Evolutionary conservation across 495 filamentous ascomycete genomes (phyloP), one percentile per base, ranked within the genome.

Genomic region (Jackrogersella multiformis): DNA sequence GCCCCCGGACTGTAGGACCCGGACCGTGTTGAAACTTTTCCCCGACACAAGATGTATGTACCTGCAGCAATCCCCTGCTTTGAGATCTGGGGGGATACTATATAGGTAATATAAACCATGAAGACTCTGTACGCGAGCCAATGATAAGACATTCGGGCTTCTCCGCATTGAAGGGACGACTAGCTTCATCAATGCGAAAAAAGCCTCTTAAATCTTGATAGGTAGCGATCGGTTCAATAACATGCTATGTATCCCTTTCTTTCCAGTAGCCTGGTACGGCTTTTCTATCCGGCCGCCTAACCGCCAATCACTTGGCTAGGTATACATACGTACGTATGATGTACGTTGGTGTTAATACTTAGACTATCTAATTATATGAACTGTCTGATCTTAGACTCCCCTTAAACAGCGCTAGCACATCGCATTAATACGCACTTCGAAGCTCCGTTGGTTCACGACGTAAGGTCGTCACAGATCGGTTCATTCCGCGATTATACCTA

Each of bases 11-110:
- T 56, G 35, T 69, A 57, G 66, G 49, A 69, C 56, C 61, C 52
- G 61, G 51, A 52, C 66, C 61, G 61, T 62, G 63, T 71, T 64
- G 64, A 71, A 70, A 70, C 68, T 66, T 70, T 67, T 55, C 57
- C 68, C 62, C 57, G 62, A 64, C 57, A 62, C 63, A 51, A 64
- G 58, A 66, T 54, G 68, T 70, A 66, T 45, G 68, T 71, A 71
- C 68, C 68, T 71, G 68, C 68, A 68, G 58, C 63, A 61, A 36
- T 35, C 63, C 68, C 63, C 64, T 67, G 63, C 45, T 26, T n/a
- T 36, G 55, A 45, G 62, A 69, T 66, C 61, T 62, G 30, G 59
- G 62, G 26, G 42, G n/a, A n/a, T n/a, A n/a, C n/a, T n/a, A n/a
- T n/a, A 46, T 46, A 68, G 13, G 26, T 58, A 46, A 41, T 54